Conservation (phyloP, 768 basidiomycete species). For the Leccinum barrowsii region DNA sequence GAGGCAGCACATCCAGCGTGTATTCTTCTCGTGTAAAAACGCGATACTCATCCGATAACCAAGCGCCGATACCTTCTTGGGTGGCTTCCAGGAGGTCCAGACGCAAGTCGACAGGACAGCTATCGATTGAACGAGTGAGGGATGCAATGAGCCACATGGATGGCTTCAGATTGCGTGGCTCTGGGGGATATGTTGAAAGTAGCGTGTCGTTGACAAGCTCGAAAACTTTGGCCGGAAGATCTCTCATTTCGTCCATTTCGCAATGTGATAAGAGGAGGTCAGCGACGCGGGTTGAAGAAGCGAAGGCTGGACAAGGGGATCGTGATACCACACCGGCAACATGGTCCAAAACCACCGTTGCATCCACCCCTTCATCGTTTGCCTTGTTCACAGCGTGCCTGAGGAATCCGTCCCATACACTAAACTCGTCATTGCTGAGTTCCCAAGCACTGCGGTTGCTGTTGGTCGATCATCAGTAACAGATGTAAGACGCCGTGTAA, state of each 20-base stretch:
- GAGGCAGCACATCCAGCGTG: conserved; percentile 53
- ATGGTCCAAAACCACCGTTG: conserved; percentile 49
- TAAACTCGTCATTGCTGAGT: conserved; percentile 49
- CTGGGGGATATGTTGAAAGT: conserved; percentile 62
- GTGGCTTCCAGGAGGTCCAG: conserved; percentile 43
- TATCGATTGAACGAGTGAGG: conserved; percentile 50
- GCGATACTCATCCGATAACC: conserved; percentile 60
- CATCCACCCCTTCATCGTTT: conserved; percentile 57
- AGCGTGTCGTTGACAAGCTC: conserved; percentile 61
- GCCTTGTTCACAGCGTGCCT: conserved; percentile 50
- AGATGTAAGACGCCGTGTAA: background rate
- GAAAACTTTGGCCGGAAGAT: conserved; percentile 52
- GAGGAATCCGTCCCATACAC: conserved; percentile 59
- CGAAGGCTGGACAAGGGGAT: conserved; percentile 37
- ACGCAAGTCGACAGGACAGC: conserved; percentile 49
- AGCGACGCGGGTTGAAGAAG: conserved; percentile 49
- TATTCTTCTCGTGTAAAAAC: conserved; percentile 54
- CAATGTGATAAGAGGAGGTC: conserved; percentile 59
- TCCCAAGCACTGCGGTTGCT: conserved; percentile 50
- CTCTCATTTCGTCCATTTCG: conserved; percentile 46
- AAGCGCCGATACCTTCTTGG: conserved; percentile 53
- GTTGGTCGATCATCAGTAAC: conserved; percentile 5
- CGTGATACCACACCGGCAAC: conserved; percentile 47
- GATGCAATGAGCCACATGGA: conserved; percentile 63
- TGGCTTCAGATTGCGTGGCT: conserved; percentile 47